Evolutionary conservation across 140 eudicot genomes (phyloP), one percentile per base, ranked within the genome.

Genomic region (Ambrosia hybrid): DNA sequence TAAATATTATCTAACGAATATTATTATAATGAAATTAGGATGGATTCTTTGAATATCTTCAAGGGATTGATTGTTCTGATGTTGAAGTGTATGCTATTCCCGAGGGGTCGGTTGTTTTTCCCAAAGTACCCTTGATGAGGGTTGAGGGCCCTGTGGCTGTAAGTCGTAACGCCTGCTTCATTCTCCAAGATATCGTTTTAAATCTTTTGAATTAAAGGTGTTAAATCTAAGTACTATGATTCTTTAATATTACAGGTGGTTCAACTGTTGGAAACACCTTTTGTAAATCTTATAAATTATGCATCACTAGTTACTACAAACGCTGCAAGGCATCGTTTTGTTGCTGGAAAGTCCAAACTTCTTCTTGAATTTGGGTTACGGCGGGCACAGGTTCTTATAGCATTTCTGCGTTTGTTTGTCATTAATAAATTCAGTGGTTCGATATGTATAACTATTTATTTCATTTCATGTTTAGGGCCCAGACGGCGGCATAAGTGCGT

Each of bases 271-370:
- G 98, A 92, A 86, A 92, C 98, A 15, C 89, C 98, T 12, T 87
- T 79, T 37, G 91, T 92, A 21, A 92, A 89, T 79, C 98, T 92
- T 72, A 88, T 92, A 51, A 92, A 92, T 65, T 92, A 85, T 75
- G 96, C 98, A 65, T 89, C 98, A 52, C 74, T 93, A 49, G 98
- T 93, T 74, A 83, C 98, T 46, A 93, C 98, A 61, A 93, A 93
- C 77, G 97, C 98, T 79, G 96, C 98, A 46, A 82, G 98, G 73
- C 98, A 93, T 71, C 96, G 98, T 46, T 87, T 90, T 70, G 98
- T 93, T 81, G 98, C 98, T 74, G 98, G 98, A 73, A 90, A 86
- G 63, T 85, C 93, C 72, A 93, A 93, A 83, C 79, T 86, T 53
- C 96, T 93, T 68, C 90, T 93, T 66, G 98, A 93, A 76, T 93